These are phyloP conservation scores for Galium porrigens DNA, from an alignment of 305 asterid genomes.

Conservation along the genomic window DNA sequence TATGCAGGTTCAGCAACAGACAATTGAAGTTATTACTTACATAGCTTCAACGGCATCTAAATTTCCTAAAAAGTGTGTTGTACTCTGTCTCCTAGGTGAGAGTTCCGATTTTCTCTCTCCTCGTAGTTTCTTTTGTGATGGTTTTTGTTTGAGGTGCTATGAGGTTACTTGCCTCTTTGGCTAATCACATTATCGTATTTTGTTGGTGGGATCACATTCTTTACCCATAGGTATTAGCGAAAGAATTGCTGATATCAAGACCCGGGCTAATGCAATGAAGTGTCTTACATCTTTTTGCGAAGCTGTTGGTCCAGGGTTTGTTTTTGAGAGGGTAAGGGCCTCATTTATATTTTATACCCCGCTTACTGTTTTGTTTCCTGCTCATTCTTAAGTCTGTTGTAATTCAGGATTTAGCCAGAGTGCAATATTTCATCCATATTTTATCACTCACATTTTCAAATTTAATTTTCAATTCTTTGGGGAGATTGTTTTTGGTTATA, in stretches of 20 bases:
- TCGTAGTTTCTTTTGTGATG: not conserved
- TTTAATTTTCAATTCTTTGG: not conserved
- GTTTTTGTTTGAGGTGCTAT: not conserved
- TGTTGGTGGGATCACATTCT: constrained; percentile 15
- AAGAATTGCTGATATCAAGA: constrained; percentile 98
- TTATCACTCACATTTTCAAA: not conserved
- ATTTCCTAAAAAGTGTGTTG: constrained; percentile 84
- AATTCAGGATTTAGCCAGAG: not conserved
- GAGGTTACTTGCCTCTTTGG: not conserved
- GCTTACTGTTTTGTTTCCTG: not conserved
- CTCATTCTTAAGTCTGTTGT: not conserved
- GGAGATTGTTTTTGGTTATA: not conserved
- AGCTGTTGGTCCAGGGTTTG: constrained; percentile 94
- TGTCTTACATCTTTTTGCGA: constrained; percentile 90
- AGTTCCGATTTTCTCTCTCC: not conserved
- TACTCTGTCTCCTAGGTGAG: constrained; percentile 77
- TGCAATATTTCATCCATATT: not conserved
- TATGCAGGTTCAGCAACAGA: constrained; percentile 93
- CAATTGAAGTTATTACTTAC: constrained; percentile 59
- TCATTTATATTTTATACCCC: not conserved
- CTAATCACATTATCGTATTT: constrained; percentile 6
- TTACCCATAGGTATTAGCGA: constrained; percentile 61
- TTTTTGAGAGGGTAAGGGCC: constrained; percentile 74
- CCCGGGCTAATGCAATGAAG: constrained; percentile 87
- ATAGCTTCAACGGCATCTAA: constrained; percentile 72